Conservation (phyloP, 148 eudicot genomes). For the Nyssa sinensis region DNA sequence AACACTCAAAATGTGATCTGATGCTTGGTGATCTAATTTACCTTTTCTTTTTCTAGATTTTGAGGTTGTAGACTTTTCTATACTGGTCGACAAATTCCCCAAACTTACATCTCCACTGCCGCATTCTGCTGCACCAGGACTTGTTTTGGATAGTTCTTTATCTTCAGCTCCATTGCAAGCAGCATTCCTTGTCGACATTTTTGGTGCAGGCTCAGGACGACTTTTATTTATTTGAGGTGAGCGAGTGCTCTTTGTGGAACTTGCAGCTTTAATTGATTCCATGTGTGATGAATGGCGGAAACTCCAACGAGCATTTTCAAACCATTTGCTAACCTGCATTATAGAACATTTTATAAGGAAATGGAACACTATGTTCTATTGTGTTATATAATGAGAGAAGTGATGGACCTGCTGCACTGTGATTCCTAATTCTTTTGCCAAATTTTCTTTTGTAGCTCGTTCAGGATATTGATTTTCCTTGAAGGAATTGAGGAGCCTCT, state of each 20-base stretch:
- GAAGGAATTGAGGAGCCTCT: slow-evolving; percentile 71
- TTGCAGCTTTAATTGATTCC: slow-evolving; percentile 31
- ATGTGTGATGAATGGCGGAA: slow-evolving; percentile 45
- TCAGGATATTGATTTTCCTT: slow-evolving; percentile 85
- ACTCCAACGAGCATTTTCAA: slow-evolving; percentile 92
- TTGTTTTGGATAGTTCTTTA: slow-evolving; percentile 7
- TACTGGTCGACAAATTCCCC: slow-evolving; percentile 2
- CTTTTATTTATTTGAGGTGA: not conserved
- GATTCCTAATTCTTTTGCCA: slow-evolving; percentile 72
- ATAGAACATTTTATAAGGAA: slow-evolving; percentile 6
- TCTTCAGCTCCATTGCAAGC: no score
- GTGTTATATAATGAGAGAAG: not conserved
- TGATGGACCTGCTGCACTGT: slow-evolving; percentile 42
- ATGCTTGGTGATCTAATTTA: slow-evolving; percentile 12
- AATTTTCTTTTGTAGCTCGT: slow-evolving; percentile 48
- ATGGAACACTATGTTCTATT: not conserved
- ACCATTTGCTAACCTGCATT: slow-evolving; percentile 78
- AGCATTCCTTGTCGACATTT: no score
- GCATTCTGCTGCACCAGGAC: not conserved
- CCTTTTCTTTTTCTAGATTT: slow-evolving; percentile 22
- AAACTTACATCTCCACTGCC: not conserved
- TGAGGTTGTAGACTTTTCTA: slow-evolving; percentile 13
- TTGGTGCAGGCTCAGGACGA: no score
- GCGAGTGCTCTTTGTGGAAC: slow-evolving; percentile 20
- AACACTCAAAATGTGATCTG: not conserved